Evolutionary conservation across 305 asterid genomes (phyloP).

Genomic region (Ilex paraguariensis): DNA sequence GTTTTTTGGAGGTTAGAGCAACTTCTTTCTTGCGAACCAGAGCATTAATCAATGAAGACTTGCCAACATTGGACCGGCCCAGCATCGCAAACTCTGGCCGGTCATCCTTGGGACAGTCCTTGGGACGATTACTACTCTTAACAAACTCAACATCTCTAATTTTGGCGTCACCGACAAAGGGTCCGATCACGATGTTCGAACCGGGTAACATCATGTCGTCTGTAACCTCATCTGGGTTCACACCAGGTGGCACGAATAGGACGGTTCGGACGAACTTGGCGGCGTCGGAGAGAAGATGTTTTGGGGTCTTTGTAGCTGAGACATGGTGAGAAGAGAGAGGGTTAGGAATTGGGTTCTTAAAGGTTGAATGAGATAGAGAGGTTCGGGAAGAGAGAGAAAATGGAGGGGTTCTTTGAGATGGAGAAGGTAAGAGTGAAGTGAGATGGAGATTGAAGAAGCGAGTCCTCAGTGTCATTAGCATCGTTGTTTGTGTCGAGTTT

Average conservation of each 20-base stretch:
- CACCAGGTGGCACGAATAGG: slow-evolving; percentile 73
- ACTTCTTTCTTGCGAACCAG: slow-evolving; percentile 76
- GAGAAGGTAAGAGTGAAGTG: slow-evolving; percentile 14
- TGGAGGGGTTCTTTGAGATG: slow-evolving; percentile 9
- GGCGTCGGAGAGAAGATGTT: slow-evolving; percentile 31
- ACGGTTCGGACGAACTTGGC: slow-evolving; percentile 28
- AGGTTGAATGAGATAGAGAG: slow-evolving; percentile 19
- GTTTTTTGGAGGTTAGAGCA: slow-evolving; percentile 92
- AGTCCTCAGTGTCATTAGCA: slow-evolving; percentile 40
- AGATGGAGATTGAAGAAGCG: slow-evolving; percentile 34
- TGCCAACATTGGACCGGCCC: slow-evolving; percentile 97
- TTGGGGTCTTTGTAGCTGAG: slow-evolving; percentile 35
- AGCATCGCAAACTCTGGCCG: slow-evolving; percentile 87
- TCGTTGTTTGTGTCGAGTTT: background rate
- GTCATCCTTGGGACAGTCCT: slow-evolving; percentile 77
- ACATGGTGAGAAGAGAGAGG: slow-evolving; percentile 10
- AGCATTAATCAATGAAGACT: slow-evolving; percentile 80
- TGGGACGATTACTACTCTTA: slow-evolving; percentile 73
- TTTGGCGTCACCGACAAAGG: slow-evolving; percentile 81
- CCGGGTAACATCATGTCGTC: slow-evolving; percentile 77
- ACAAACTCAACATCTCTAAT: slow-evolving; percentile 67
- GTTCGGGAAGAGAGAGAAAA: slow-evolving; percentile 18
- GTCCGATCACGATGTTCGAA: slow-evolving; percentile 82
- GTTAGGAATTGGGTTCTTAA: background rate
- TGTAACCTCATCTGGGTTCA: slow-evolving; percentile 61